phyloP scores from a whole-genome alignment of 1,284 basidiomycete species.

The Ustilago trichophora region DNA sequence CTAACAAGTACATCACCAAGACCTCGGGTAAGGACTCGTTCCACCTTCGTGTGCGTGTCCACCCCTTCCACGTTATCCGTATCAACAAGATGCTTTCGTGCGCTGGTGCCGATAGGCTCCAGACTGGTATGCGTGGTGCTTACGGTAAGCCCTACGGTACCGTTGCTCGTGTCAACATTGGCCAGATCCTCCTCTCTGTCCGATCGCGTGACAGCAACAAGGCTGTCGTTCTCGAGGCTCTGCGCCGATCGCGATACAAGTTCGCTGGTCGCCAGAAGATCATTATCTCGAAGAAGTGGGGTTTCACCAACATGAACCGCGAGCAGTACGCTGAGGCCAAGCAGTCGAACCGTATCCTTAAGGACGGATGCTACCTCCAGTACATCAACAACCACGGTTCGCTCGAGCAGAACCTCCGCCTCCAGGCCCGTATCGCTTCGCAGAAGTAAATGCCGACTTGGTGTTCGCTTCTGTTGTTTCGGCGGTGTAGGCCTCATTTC shows the following conservation, averaged over 20 bases:
- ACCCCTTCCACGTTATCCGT: constrained; percentile 98
- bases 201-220: constrained; percentile 90
- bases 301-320: constrained; percentile 94
- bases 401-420: constrained; percentile 62
- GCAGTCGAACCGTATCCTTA: constrained; percentile 72
- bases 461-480: no score
- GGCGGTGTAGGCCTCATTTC: constrained; percentile 22
- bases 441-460: no score
- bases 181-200: constrained; percentile 95
- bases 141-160: constrained; percentile 99
- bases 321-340: constrained; percentile 88
- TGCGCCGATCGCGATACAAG: constrained; percentile 88
- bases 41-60: constrained; percentile 95
- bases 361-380: constrained; percentile 65
- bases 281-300: constrained; percentile 77
- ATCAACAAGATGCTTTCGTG: constrained; percentile 99
- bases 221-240: constrained; percentile 91
- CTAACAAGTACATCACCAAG: constrained; percentile 99
- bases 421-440: constrained; percentile 63
- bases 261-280: constrained; percentile 99
- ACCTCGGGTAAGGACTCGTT: constrained; percentile 97
- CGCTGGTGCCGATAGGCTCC: constrained; percentile 93
- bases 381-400: constrained; percentile 65
- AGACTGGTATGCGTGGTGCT: constrained; percentile 99
- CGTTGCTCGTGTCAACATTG: constrained; percentile 93